These are phyloP conservation scores for Polysphondylium violaceum DNA, from an alignment of 78 protist genomes.

Conservation along the genomic window DNA sequence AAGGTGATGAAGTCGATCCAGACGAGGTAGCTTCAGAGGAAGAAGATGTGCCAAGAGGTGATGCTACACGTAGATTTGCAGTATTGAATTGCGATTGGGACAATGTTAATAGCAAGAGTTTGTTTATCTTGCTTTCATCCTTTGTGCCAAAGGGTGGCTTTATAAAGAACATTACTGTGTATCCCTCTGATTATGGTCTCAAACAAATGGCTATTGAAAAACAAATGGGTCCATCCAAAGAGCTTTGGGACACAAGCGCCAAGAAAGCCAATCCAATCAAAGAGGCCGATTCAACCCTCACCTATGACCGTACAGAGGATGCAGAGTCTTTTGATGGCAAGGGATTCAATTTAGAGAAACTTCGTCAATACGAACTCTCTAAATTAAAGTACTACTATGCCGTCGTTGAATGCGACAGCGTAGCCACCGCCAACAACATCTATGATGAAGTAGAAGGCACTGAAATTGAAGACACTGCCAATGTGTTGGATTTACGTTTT, in stretches of 20 bases:
- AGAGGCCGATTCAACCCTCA: neutral
- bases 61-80: conserved; percentile 79
- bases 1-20: conserved; percentile 27
- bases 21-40: neutral
- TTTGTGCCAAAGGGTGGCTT: conserved; percentile 82
- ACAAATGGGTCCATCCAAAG: conserved; percentile 48
- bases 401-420: conserved; percentile 82
- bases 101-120: conserved; percentile 51
- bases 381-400: conserved; percentile 88
- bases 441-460: conserved; percentile 86
- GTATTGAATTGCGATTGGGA: conserved; percentile 83
- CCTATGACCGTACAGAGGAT: conserved; percentile 22
- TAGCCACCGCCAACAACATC: conserved; percentile 75
- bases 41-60: conserved; percentile 70
- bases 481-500: conserved; percentile 81
- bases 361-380: conserved; percentile 75
- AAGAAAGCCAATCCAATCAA: neutral
- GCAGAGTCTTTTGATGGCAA: conserved; percentile 64
- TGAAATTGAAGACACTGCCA: conserved; percentile 80
- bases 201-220: conserved; percentile 65
- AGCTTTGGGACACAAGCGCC: neutral
- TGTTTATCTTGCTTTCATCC: conserved; percentile 60
- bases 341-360: conserved; percentile 43
- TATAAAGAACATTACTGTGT: conserved; percentile 49
- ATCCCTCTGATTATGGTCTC: conserved; percentile 85